Conservation (phyloP, 495 filamentous ascomycete species). For the Aspergillus haitiensis region DNA sequence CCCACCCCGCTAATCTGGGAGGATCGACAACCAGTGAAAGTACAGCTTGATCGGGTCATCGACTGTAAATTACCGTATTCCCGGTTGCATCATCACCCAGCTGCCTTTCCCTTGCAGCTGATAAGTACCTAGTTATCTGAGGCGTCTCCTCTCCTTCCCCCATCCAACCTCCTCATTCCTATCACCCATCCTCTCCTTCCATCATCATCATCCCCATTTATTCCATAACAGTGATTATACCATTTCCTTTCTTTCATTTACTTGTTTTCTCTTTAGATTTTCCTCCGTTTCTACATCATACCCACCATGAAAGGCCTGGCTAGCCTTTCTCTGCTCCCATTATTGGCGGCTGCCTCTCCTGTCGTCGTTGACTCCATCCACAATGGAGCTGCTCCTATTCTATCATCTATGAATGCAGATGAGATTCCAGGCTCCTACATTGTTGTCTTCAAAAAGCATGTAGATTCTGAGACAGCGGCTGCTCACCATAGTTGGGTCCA, state of each 20-base stretch:
- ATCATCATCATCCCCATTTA: conserved; percentile 22
- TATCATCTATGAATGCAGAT: conserved; percentile 74
- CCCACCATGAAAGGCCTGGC: conserved; percentile 73
- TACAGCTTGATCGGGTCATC: conserved; percentile 29
- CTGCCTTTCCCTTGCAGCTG: conserved; percentile 28
- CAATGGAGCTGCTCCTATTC: conserved; percentile 81
- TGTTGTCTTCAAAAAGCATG: conserved; percentile 96
- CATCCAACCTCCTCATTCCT: conserved; percentile 38
- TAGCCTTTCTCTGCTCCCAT: conserved; percentile 62
- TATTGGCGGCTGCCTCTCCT: conserved; percentile 72
- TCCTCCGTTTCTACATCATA: conserved; percentile 37
- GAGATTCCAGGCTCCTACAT: conserved; percentile 92
- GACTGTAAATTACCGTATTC: conserved; percentile 35
- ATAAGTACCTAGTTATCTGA: conserved; percentile 18
- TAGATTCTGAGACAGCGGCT: conserved; percentile 62
- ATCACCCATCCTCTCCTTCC: conserved; percentile 36
- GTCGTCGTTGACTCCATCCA: conserved; percentile 77
- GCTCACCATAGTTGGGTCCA: conserved; percentile 92
- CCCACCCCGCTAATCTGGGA: conserved; percentile 24
- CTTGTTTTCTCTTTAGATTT: conserved; percentile 29
- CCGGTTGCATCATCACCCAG: conserved; percentile 45
- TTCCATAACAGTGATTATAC: conserved; percentile 22
- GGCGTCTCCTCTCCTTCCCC: conserved; percentile 34
- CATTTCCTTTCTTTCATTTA: conserved; percentile 26
- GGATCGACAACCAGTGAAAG: conserved; percentile 35